These are phyloP conservation scores for Quercus berberidifolia DNA, from an alignment of 306 rosid species.

Conservation along the genomic window DNA sequence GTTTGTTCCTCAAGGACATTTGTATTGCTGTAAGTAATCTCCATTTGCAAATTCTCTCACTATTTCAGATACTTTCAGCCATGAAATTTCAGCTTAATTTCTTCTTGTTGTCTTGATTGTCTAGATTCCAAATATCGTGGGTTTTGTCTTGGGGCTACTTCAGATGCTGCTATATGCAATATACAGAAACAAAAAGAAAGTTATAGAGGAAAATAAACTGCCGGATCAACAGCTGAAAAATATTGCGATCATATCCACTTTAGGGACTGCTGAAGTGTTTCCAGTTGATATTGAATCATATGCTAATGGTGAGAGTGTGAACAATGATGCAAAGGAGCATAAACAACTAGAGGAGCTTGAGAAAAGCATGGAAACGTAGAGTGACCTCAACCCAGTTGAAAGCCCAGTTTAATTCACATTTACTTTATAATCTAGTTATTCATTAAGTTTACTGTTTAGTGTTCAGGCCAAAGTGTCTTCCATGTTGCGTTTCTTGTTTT, in stretches of 20 bases:
- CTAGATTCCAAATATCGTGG: constrained; percentile 76
- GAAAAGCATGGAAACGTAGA: background rate
- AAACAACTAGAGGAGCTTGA: background rate
- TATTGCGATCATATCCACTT: constrained; percentile 12
- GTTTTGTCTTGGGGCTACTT: constrained; percentile 58
- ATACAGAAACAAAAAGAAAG: constrained; percentile 31
- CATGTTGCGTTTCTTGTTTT: background rate
- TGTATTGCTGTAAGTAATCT: constrained; percentile 73
- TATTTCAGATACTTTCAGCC: background rate
- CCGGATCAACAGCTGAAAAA: constrained; percentile 15
- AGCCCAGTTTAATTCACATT: background rate
- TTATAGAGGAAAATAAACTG: constrained; percentile 16
- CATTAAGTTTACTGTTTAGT: background rate
- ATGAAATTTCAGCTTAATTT: background rate
- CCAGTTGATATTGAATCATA: constrained; percentile 13
- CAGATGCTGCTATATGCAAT: constrained; percentile 70
- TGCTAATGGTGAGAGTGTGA: background rate
- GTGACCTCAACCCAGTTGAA: background rate
- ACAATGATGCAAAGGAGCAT: background rate
- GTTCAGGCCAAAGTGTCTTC: background rate
- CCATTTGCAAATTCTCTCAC: background rate
- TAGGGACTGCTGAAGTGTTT: constrained; percentile 25
- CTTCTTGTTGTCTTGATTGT: background rate
- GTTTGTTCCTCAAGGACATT: constrained; percentile 67
- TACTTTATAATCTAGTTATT: no score